Base-by-base conservation (phyloP, 1,284 basidiomycete genomes). In the Schizophyllum amplum region DNA sequence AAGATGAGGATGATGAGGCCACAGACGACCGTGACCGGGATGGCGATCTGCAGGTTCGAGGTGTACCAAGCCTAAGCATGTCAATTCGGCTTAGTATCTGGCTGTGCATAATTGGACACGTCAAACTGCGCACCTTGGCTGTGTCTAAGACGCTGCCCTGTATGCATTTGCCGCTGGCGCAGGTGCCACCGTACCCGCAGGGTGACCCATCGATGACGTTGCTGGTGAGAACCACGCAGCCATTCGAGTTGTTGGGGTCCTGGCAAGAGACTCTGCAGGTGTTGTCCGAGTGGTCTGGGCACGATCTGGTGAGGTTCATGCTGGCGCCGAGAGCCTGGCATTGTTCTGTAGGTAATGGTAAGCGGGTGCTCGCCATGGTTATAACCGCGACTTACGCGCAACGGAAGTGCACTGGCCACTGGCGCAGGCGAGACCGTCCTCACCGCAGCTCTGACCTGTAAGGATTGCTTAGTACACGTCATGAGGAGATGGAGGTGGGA, bases 191-290 rank as follows among this genome's bases (percentile, higher is more conserved):
- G 65, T 83, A 90, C 9, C 91, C 92, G 68, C 93, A 96, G 11
- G 89, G 83, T 22, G 92, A 94, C 11, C 93, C 93, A 67, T 94
- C 90, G 52, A 92, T 77, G 55, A 95, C 83, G 46, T 80, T 72
- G 1, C 90, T 83, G 60, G 88, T 86, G 46, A 95, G 75, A 49
- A 87, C 72, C n/a, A 92, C 72, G 70, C 93, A 96, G 63, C 79
- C 78, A 64, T 82, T 81, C 22, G 77, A 59, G 17, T 72, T 70
- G 23, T 63, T 76, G 1, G 92, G 92, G 68, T 90, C 86, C 67
- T 86, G 81, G 69, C 93, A 96, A 2, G 87, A 85, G 49, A 95
- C 84, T 63, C 85, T 82, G 70, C 92, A 94, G 47, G 79, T 79
- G 60, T 75, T 80, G 70, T 87, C 84, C 64, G 80, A 77, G 57